These are phyloP conservation scores for Stygiomarasmius scandens DNA, from an alignment of 1,284 basidiomycete genomes.

Conservation along the genomic window DNA sequence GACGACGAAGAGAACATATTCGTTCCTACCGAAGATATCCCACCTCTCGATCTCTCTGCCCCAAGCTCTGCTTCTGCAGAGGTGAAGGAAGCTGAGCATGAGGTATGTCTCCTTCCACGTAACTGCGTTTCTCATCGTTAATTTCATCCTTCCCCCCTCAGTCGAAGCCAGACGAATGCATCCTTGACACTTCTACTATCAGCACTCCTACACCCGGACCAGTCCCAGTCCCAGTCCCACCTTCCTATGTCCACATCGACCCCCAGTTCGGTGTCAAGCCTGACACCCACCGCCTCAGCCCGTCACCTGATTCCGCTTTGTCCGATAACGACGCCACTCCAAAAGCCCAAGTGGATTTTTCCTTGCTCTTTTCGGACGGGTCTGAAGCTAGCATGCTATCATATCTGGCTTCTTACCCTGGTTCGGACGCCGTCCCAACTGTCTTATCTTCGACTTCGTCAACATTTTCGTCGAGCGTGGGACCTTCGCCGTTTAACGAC, in stretches of 20 bases:
- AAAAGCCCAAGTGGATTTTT: too few species aligned
- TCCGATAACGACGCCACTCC: too few species aligned
- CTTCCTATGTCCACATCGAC: background rate
- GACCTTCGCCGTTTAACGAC: background rate
- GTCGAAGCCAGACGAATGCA: too few species aligned
- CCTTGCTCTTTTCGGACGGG: too few species aligned
- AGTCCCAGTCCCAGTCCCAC: background rate
- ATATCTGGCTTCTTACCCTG: too few species aligned
- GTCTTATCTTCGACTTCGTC: background rate
- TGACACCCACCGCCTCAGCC: background rate
- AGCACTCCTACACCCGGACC: background rate
- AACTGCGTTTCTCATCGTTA: too few species aligned
- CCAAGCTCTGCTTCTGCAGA: background rate
- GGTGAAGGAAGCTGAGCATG: background rate
- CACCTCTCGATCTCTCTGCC: background rate
- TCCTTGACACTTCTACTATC: too few species aligned
- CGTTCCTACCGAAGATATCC: background rate
- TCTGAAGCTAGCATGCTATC: too few species aligned
- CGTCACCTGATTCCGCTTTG: background rate
- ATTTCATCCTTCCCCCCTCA: too few species aligned
- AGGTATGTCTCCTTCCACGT: background rate
- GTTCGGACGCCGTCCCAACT: too few species aligned
- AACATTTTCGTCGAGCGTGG: background rate
- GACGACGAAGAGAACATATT: background rate
- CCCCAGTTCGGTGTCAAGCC: background rate